A percentile compares a stretch with the other conserved stretches of the same genome.
Evolutionary conservation across 768 basidiomycete species (phyloP).

Genomic region (Amanita inopinata): DNA sequence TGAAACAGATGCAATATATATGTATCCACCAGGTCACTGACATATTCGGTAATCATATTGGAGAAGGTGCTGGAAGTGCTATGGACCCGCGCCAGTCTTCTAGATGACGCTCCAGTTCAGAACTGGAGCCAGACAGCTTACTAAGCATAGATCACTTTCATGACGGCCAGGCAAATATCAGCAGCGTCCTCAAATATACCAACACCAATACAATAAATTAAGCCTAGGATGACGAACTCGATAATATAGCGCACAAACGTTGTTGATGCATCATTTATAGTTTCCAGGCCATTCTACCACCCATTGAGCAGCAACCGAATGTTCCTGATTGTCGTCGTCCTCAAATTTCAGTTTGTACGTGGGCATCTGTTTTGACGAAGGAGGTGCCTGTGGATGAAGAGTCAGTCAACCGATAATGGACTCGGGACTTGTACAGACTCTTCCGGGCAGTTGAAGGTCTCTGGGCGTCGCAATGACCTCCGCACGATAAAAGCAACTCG

Average conservation of each 20-base stretch:
- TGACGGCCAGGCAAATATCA: no score
- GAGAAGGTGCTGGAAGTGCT: no score
- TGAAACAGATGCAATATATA: no score
- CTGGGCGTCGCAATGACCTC: constrained; percentile 68
- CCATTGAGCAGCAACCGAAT: constrained; percentile 64
- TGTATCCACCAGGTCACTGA: no score
- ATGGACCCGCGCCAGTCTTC: neutral
- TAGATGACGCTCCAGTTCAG: no score
- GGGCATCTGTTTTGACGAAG: constrained; percentile 39
- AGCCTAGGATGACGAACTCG: no score
- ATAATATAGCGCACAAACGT: no score
- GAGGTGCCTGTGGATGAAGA: constrained; percentile 17
- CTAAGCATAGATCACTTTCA: no score
- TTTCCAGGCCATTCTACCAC: constrained; percentile 73
- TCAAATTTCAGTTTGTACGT: constrained; percentile 80
- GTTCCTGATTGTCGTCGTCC: constrained; percentile 80
- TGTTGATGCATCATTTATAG: constrained; percentile 13
- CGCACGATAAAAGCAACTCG: constrained; percentile 84
- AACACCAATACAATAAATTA: no score
- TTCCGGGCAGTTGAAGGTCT: constrained; percentile 26
- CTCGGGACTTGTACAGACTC: constrained; percentile 12
- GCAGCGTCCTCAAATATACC: no score
- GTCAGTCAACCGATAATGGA: neutral
- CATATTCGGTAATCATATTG: neutral
- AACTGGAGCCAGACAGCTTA: no score